Evolutionary conservation across 345 rosid genomes (phyloP).

Genomic region (Geranium rotundifolium): DNA sequence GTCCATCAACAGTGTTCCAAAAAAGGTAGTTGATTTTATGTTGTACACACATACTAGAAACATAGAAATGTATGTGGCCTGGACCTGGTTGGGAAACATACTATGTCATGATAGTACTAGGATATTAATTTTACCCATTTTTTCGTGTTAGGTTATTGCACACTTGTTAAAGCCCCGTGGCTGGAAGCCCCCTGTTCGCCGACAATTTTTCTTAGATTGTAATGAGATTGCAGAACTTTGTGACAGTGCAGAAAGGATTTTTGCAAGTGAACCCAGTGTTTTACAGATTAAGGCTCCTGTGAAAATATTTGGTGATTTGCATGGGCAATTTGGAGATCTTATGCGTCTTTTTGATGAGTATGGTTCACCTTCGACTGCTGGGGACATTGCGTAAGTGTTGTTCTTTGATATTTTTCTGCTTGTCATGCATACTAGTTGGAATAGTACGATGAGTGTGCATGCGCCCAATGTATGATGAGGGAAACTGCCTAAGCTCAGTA

Average conservation of each 20-base stretch:
- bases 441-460: no score
- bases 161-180: constrained; percentile 93
- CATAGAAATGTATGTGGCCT: neutral
- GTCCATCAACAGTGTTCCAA: constrained; percentile 88
- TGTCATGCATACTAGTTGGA: no score
- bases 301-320: constrained; percentile 94
- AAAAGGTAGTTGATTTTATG: constrained; percentile 42
- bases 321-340: constrained; percentile 98
- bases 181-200: constrained; percentile 94
- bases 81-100: neutral
- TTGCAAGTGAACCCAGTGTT: constrained; percentile 78
- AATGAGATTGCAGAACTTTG: constrained; percentile 95
- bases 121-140: neutral
- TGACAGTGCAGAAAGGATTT: constrained; percentile 75
- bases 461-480: no score
- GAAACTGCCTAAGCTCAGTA: no score
- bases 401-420: neutral
- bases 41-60: neutral
- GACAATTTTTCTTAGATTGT: constrained; percentile 92
- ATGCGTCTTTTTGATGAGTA: constrained; percentile 98
- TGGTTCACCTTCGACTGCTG: constrained; percentile 97
- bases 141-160: constrained; percentile 50
- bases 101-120: neutral
- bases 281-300: constrained; percentile 83
- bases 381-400: constrained; percentile 89